Evolutionary conservation across 768 basidiomycete genomes (phyloP).

Genomic region (Amanita brunnescens): DNA sequence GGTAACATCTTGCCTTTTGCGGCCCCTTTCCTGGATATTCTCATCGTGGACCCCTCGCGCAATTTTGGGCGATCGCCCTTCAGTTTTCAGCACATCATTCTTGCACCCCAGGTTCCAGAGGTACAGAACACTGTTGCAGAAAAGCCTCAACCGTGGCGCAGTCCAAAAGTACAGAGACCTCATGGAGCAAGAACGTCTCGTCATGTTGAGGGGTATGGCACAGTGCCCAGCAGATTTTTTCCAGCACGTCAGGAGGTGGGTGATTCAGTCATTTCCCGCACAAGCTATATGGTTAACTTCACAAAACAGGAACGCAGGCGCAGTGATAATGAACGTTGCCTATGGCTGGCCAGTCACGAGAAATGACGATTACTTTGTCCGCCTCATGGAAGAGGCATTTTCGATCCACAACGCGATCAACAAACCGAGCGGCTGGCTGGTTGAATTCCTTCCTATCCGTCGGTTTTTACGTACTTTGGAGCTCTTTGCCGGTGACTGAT

Average conservation of each 20-base stretch:
- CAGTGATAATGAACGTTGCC: constrained; percentile 27
- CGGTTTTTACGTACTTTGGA: constrained; percentile 7
- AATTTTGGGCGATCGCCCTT: constrained; percentile 20
- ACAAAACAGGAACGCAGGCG: constrained; percentile 23
- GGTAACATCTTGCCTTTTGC: neutral
- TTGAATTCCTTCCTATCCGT: constrained; percentile 33
- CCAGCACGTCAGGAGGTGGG: constrained; percentile 22
- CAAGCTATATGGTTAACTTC: too few species aligned
- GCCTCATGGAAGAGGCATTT: constrained; percentile 23
- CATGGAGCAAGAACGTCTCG: constrained; percentile 20
- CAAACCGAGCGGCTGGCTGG: constrained; percentile 27
- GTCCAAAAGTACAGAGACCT: constrained; percentile 22
- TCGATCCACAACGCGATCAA: constrained; percentile 15
- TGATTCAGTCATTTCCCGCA: neutral
- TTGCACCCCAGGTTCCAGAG: constrained; percentile 24
- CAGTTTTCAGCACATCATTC: constrained; percentile 24
- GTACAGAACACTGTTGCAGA: constrained; percentile 28
- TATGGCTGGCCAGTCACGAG: constrained; percentile 31
- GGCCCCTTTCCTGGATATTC: constrained; percentile 10
- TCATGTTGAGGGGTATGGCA: constrained; percentile 21
- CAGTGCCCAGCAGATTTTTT: constrained; percentile 21
- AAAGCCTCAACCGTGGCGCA: constrained; percentile 27
- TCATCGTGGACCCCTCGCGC: constrained; percentile 13
- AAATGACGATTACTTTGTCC: constrained; percentile 26
- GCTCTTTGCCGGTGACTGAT: neutral